phyloP scores from a whole-genome alignment of 352 stramenopile species.

The Pythium sukuiense region DNA sequence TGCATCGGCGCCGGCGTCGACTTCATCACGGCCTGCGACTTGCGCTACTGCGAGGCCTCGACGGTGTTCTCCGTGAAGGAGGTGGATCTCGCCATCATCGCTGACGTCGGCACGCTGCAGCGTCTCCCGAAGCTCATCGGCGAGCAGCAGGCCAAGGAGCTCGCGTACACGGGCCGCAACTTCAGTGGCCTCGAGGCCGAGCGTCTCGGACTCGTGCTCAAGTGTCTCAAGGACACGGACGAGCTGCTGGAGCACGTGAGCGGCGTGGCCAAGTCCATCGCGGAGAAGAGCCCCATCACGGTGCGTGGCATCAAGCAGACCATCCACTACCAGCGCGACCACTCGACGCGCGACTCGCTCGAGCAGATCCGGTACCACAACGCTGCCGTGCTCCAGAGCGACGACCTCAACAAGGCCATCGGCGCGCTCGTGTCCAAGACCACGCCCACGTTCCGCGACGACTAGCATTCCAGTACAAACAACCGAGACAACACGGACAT shows the following conservation, averaged over 20 bases:
- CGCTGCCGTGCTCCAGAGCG: conserved; percentile 79
- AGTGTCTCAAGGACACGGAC: conserved; percentile 60
- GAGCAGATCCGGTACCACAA: conserved; percentile 86
- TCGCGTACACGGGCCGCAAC: conserved; percentile 82
- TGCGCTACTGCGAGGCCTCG: conserved; percentile 83
- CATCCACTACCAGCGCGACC: conserved; percentile 86
- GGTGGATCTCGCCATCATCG: conserved; percentile 87
- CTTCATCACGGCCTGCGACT: conserved; percentile 86
- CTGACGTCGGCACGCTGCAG: conserved; percentile 87
- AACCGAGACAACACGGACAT: not conserved
- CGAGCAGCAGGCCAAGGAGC: conserved; percentile 82
- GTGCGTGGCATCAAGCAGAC: conserved; percentile 88
- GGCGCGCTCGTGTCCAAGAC: conserved; percentile 66
- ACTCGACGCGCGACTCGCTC: conserved; percentile 76
- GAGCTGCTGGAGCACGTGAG: conserved; percentile 56
- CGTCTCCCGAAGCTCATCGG: conserved; percentile 84
- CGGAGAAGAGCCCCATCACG: conserved; percentile 83
- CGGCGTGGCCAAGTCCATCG: conserved; percentile 61
- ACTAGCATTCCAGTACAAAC: conserved; percentile 34
- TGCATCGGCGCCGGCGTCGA: conserved; percentile 88
- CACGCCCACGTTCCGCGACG: conserved; percentile 61
- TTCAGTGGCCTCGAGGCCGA: conserved; percentile 80
- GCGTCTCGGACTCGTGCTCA: conserved; percentile 74
- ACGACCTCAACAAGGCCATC: conserved; percentile 82
- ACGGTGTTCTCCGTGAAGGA: conserved; percentile 87